phyloP scores from a whole-genome alignment of 1,139 yeast species.

The Protomyces pachydermus region DNA sequence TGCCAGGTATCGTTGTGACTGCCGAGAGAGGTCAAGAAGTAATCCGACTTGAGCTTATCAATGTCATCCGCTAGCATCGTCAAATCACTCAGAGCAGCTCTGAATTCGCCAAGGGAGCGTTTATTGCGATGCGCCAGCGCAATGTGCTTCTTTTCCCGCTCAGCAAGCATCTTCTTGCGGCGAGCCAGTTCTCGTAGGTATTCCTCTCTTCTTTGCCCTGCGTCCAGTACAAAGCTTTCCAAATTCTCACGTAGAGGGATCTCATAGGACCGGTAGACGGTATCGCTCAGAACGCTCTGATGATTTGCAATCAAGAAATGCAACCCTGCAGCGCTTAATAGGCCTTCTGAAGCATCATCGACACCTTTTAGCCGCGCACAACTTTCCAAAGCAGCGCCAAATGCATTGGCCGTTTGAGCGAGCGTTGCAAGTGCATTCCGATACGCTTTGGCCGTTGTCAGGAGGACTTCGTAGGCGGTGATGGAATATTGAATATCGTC shows the following conservation, averaged over 20 bases:
- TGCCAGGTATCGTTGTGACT: constrained; percentile 58
- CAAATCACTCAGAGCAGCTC: constrained; percentile 58
- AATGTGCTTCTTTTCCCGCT: constrained; percentile 53
- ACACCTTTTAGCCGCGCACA: constrained; percentile 66
- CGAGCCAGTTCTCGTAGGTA: constrained; percentile 54
- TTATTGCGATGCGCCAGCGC: constrained; percentile 52
- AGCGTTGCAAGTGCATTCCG: constrained; percentile 49
- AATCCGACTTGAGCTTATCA: constrained; percentile 68
- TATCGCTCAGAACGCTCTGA: constrained; percentile 61
- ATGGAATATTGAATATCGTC: constrained; percentile 11
- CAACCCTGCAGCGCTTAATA: constrained; percentile 69
- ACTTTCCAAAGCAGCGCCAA: constrained; percentile 67
- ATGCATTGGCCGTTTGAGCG: constrained; percentile 62
- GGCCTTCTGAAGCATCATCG: constrained; percentile 54
- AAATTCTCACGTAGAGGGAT: constrained; percentile 51
- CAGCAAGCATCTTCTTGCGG: constrained; percentile 48
- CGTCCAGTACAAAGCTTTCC: constrained; percentile 40
- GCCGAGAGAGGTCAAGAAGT: constrained; percentile 56
- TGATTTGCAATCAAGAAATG: constrained; percentile 75
- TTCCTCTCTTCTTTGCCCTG: constrained; percentile 46
- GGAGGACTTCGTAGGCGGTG: constrained; percentile 46
- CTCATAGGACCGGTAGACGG: constrained; percentile 52
- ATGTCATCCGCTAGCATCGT: constrained; percentile 74
- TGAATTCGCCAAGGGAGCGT: constrained; percentile 58
- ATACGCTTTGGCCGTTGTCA: constrained; percentile 52